Base-by-base conservation (phyloP, 106 monocot species). In the Dioscorea zingiberensis region DNA sequence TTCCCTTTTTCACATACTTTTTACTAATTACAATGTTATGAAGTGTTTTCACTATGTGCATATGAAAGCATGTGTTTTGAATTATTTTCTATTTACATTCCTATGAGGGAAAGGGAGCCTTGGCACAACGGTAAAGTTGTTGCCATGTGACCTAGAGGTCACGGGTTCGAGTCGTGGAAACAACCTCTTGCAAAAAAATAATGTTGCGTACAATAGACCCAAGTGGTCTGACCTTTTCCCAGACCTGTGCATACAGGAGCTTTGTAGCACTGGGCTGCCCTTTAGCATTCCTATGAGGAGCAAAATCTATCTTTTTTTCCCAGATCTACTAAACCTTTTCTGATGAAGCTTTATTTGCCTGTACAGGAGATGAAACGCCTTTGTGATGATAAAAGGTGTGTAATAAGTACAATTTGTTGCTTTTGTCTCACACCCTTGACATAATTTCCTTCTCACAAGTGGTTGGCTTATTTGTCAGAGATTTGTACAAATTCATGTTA, bases 291-390 rank as follows among this genome's bases (percentile, higher is more conserved):
- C 38, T 38, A 2, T 38, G 38, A 38, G 38, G 38, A 38, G 30
- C 30, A 30, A 38, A 38, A 38, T 47, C 5, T n/a, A 23, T 22
- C 14, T 47, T 45, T 13, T 48, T 21, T 16, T 48, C 5, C 11
- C 10, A 46, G 10, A 45, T 64, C 4, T 23, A 13, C 47, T 47
- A 11, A 15, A 46, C 14, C 3, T 27, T 66, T 48, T 17, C 23
- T 51, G 26, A 48, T 64, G 11, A 38, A 13, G 7, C 23, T 12
- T 25, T 48, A 27, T 73, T 72, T 66, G 11, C 13, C 13, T 27
- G 58, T 85, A 71, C 77, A 93, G 93, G 93, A 87, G 23, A 93
- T 93, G 93, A 88, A 93, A 70, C 87, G 67, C 7, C 87, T 85
- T 16, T 93, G 93, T 76, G 88, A 93, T 75, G 85, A 88, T 21